Base-by-base conservation (phyloP, 306 rosid genomes). In the Glycine soja region DNA sequence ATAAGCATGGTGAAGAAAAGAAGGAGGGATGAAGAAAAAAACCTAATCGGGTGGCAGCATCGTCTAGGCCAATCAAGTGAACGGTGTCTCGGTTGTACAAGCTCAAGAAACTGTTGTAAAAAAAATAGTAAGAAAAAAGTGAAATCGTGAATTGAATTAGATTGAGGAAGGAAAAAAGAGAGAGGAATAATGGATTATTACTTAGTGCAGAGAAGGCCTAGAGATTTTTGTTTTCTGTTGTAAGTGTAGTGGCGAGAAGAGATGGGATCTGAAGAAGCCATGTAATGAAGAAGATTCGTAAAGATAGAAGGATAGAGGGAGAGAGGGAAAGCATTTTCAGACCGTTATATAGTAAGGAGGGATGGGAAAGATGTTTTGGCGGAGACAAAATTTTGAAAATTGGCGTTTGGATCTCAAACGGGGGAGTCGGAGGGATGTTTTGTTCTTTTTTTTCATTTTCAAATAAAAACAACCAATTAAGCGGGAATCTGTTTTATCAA, bases 121-220 rank as follows among this genome's bases (percentile, higher is more conserved):
- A 73, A 3, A 70, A 10, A 56, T 5, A 3, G 4, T 59, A 4
- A 15, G 30, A 24, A 24, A 24, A 24, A 24, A 19, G 7, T 11
- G 10, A 15, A 19, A 19, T 6, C 6, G n/a, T 15, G 14, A 78
- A 78, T 42, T 24, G 1, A 70, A 12, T 43, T 19, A 9, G 15
- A 3, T 24, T 24, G 30, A 24, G 30, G 30, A 62, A 0, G 6
- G 7, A 1, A n/a, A 2, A 8, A n/a, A 3, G 53, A 7, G 4
- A 53, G 19, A n/a, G 6, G n/a, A 4, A 24, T 24, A 24, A 24
- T 24, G 10, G 5, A 3, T 36, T 0, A 62, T 6, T 87, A 95
- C 99, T 96, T 96, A 73, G 99, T 90, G 91, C 99, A 93, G 14
- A 95, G 75, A 61, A 95, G 97, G 68, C 99, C 99, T 9, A 95